Conservation (phyloP, 805 yeast genomes). For the Pichia phayaonensis region DNA sequence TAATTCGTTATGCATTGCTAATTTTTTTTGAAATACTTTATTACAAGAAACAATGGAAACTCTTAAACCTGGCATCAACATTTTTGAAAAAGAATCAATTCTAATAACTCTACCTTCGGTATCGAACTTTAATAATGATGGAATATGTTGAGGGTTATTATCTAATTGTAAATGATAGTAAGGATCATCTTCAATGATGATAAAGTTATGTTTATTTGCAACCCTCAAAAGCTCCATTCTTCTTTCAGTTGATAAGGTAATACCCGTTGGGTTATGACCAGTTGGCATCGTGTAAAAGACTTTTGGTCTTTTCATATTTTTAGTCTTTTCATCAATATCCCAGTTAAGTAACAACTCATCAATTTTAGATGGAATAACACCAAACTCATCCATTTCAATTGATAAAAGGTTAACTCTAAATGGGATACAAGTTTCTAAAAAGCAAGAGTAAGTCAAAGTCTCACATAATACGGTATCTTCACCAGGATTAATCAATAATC, state of each 20-base stretch:
- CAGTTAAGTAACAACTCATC: constrained; percentile 58
- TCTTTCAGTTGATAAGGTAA: constrained; percentile 50
- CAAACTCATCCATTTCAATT: constrained; percentile 69
- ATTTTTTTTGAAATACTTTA: constrained; percentile 41
- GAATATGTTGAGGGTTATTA: constrained; percentile 38
- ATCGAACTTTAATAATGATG: constrained; percentile 66
- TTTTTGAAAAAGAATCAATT: constrained; percentile 73
- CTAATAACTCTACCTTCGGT: constrained; percentile 71
- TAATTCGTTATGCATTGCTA: constrained; percentile 56
- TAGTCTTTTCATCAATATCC: constrained; percentile 42
- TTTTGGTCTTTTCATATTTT: constrained; percentile 38
- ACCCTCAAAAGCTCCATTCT: constrained; percentile 51
- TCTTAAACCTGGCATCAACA: constrained; percentile 71
- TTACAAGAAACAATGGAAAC: constrained; percentile 71
- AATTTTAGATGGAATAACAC: constrained; percentile 67
- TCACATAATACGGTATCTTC: constrained; percentile 74
- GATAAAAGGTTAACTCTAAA: constrained; percentile 64
- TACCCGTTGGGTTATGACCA: constrained; percentile 85
- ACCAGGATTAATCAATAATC: constrained; percentile 71
- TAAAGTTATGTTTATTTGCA: constrained; percentile 58
- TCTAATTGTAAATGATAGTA: constrained; percentile 69
- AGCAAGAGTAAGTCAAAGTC: constrained; percentile 75
- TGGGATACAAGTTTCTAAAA: constrained; percentile 74
- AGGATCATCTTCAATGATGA: constrained; percentile 81
- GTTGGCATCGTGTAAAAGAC: constrained; percentile 64